phyloP scores from a whole-genome alignment of 257 asterid species.

The Rubia yunnanensis region DNA sequence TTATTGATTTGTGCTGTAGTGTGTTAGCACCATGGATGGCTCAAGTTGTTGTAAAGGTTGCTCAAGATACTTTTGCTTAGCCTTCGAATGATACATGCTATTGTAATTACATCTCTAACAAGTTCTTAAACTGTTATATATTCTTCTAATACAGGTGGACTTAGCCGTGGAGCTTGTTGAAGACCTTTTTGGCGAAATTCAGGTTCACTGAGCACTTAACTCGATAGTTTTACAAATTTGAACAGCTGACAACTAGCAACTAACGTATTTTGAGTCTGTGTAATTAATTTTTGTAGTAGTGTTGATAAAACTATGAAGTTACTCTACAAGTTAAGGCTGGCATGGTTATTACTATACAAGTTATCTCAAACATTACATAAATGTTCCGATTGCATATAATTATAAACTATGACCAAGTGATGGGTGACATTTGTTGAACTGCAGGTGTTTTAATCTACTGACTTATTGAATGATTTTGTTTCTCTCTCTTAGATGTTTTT shows the following conservation, averaged over 20 bases:
- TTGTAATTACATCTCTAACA: not conserved
- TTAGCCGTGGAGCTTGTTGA: constrained; percentile 86
- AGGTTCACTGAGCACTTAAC: constrained; percentile 32
- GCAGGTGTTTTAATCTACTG: no score
- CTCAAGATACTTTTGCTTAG: constrained; percentile 8
- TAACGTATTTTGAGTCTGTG: not conserved
- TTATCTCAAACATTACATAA: not conserved
- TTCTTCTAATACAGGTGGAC: constrained; percentile 52
- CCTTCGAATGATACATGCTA: not conserved
- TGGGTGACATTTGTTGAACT: not conserved
- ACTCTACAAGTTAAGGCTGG: not conserved
- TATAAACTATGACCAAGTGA: not conserved
- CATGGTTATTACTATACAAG: not conserved
- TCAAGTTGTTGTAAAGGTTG: constrained; percentile 91
- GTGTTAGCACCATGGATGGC: constrained; percentile 91
- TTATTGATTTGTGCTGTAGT: constrained; percentile 87
- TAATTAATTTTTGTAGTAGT: not conserved
- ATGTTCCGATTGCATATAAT: not conserved
- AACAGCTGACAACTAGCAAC: not conserved
- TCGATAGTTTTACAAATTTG: not conserved
- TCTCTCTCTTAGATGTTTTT: no score
- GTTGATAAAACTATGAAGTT: not conserved
- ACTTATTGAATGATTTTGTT: no score
- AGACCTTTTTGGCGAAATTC: constrained; percentile 85
- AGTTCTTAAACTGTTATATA: not conserved